Conservation (phyloP, 306 rosid species). For the Medicago lupulina region DNA sequence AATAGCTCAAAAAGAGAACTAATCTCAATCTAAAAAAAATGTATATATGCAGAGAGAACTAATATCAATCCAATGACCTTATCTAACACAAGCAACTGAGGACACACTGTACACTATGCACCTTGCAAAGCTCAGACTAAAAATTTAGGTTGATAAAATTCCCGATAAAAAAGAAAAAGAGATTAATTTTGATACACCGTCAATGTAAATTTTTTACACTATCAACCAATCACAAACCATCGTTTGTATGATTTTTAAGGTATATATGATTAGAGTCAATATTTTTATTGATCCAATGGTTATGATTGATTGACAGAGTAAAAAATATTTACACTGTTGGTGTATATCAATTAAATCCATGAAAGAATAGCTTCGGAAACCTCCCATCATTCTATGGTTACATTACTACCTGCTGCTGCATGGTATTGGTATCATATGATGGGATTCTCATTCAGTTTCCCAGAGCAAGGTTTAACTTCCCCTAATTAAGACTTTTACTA, state of each 20-base stretch:
- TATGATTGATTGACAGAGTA: neutral
- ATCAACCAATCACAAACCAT: slow-evolving; percentile 2
- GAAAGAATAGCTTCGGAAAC: slow-evolving; percentile 39
- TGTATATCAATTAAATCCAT: neutral
- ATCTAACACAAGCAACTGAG: slow-evolving; percentile 34
- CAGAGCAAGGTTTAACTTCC: slow-evolving; percentile 15
- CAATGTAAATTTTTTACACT: neutral
- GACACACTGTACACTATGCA: slow-evolving; percentile 40
- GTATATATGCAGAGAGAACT: neutral
- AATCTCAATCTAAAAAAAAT: slow-evolving; percentile 31
- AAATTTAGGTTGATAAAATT: slow-evolving; percentile 17
- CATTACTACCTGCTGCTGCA: slow-evolving; percentile 18
- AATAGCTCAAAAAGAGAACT: slow-evolving; percentile 29
- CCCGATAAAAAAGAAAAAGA: slow-evolving; percentile 25
- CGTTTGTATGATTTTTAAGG: neutral
- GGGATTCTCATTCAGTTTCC: slow-evolving; percentile 37
- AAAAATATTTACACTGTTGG: neutral
- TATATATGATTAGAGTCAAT: neutral
- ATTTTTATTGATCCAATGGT: neutral
- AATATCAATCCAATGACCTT: slow-evolving; percentile 36
- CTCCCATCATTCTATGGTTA: slow-evolving; percentile 23
- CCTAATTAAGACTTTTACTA: slow-evolving; percentile 14
- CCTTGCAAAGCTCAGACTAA: slow-evolving; percentile 38
- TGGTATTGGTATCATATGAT: slow-evolving; percentile 25
- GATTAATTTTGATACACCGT: neutral